Evolutionary conservation across 345 rosid species (phyloP).

Genomic region (Salix arbutifolia): DNA sequence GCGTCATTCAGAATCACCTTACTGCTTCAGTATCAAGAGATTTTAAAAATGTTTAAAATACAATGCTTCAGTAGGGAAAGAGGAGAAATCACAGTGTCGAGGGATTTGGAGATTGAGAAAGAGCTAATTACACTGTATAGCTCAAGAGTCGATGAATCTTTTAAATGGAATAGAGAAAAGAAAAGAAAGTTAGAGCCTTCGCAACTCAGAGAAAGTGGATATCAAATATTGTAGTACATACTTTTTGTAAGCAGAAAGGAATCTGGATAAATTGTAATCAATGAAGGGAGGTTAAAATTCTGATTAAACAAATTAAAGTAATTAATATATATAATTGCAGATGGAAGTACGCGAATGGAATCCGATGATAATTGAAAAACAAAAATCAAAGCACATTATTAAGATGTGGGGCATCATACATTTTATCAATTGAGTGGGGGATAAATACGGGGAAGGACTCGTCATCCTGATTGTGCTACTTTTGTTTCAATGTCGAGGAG

Average conservation of each 20-base stretch:
- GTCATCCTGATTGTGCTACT: background rate
- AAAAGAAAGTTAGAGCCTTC: background rate
- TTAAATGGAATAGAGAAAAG: background rate
- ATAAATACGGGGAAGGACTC: background rate
- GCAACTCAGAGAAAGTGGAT: background rate
- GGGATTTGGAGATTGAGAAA: background rate
- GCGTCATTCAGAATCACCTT: background rate
- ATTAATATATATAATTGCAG: constrained; percentile 7
- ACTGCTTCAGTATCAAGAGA: background rate
- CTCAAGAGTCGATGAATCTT: background rate
- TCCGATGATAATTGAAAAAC: constrained; percentile 25
- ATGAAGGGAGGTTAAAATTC: background rate
- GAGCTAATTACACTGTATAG: background rate
- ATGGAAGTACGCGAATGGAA: constrained; percentile 24
- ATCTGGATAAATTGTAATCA: background rate
- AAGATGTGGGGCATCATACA: constrained; percentile 34
- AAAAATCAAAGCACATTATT: constrained; percentile 16
- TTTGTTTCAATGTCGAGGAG: background rate
- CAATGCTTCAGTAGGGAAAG: background rate
- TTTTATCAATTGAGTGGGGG: constrained; percentile 24
- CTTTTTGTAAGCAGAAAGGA: background rate
- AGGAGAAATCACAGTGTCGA: background rate
- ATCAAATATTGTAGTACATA: background rate
- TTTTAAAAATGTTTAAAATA: background rate
- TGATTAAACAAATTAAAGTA: background rate